phyloP scores from a whole-genome alignment of 441 rosid genomes.

The Brassica balearica region DNA sequence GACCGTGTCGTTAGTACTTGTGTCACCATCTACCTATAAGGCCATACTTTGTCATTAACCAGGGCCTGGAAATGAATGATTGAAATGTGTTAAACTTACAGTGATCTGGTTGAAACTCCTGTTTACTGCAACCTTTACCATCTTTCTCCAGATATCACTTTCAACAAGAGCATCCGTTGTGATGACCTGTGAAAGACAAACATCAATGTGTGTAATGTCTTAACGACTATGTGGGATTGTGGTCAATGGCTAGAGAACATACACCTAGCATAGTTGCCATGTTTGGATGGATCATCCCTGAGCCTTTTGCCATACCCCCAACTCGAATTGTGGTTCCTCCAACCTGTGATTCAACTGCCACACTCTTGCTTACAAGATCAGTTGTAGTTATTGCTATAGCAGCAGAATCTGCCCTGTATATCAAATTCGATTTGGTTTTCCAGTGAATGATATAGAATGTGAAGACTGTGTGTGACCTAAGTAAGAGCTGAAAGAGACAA shows the following conservation, averaged over 20 bases:
- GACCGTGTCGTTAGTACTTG: slow-evolving; percentile 93
- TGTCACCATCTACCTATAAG: slow-evolving; percentile 93
- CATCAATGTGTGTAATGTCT: not conserved
- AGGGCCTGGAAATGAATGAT: not conserved
- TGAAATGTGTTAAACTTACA: slow-evolving; percentile 50
- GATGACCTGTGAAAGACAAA: slow-evolving; percentile 66
- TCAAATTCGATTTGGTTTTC: slow-evolving; percentile 14
- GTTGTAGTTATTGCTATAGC: slow-evolving; percentile 97
- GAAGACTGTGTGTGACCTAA: not conserved
- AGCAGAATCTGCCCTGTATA: slow-evolving; percentile 91
- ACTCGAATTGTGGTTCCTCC: slow-evolving; percentile 68
- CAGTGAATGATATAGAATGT: no score
- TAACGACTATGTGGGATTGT: not conserved
- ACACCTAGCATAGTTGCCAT: slow-evolving; percentile 98
- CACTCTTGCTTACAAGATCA: slow-evolving; percentile 97
- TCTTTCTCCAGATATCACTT: slow-evolving; percentile 89
- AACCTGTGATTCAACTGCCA: slow-evolving; percentile 82
- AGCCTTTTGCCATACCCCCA: slow-evolving; percentile 99
- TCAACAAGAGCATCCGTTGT: slow-evolving; percentile 87
- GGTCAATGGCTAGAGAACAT: slow-evolving; percentile 45
- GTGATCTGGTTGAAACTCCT: slow-evolving; percentile 98
- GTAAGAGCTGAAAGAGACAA: slow-evolving; percentile 5
- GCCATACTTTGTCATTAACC: not conserved
- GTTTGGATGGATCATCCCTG: slow-evolving; percentile 98
- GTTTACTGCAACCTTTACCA: slow-evolving; percentile 84